Percentiles rank a stretch among this genome's conserved stretches.
These are phyloP conservation scores for Curvularia sp. DNA, from an alignment of 2,329 filamentous ascomycete genomes.

Conservation along the genomic window DNA sequence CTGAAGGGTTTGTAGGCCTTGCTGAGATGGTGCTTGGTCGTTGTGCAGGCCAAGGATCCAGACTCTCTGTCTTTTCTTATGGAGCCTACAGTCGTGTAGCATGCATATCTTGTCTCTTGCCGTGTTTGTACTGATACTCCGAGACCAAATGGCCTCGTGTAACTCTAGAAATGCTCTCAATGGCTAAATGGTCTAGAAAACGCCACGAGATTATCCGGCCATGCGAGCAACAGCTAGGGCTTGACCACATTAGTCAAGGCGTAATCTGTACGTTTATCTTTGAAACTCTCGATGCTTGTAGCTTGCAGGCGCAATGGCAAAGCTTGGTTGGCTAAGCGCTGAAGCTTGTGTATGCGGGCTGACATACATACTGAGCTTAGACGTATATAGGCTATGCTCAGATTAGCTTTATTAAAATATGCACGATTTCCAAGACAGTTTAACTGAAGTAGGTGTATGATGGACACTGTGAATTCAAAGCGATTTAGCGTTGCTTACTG, in stretches of 20 bases:
- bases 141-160: conserved; percentile 23
- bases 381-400: neutral
- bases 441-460: neutral
- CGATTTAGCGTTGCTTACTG: neutral
- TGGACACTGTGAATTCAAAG: neutral
- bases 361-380: conserved; percentile 23
- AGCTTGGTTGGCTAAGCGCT: conserved; percentile 30
- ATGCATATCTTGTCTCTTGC: conserved; percentile 10
- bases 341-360: conserved; percentile 27
- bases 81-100: conserved; percentile 1
- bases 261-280: conserved; percentile 6
- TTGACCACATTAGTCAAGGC: conserved; percentile 1
- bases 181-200: conserved; percentile 12
- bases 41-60: conserved; percentile 12
- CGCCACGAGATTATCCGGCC: conserved; percentile 10
- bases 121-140: conserved; percentile 18
- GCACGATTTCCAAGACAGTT: neutral
- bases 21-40: neutral
- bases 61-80: conserved; percentile 1
- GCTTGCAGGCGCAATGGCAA: conserved; percentile 3
- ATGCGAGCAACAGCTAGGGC: conserved; percentile 5
- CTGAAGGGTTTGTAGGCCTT: conserved; percentile 2
- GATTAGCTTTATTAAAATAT: conserved; percentile 1
- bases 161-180: conserved; percentile 18
- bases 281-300: conserved; percentile 9